Conservation (phyloP, 352 stramenopile species). For the Pythium aquatile region DNA sequence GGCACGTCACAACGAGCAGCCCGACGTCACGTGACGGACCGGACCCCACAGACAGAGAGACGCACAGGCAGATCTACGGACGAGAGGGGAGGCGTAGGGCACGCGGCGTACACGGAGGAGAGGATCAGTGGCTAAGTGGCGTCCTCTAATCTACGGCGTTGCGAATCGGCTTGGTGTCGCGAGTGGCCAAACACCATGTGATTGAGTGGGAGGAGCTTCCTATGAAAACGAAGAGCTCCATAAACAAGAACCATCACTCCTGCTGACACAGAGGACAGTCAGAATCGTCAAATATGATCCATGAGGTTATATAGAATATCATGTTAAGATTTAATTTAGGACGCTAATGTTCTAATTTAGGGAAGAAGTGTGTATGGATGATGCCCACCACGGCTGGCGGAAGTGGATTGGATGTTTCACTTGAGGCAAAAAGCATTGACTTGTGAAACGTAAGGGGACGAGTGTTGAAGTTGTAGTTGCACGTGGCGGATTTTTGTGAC, state of each 20-base stretch:
- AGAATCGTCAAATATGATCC: background rate
- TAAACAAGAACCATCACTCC: conserved; percentile 26
- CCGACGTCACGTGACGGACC: background rate
- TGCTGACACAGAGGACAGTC: background rate
- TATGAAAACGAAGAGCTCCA: conserved; percentile 4
- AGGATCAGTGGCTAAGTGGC: background rate
- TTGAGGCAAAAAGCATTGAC: background rate
- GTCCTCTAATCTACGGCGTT: conserved; percentile 1
- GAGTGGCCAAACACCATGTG: conserved; percentile 25
- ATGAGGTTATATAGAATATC: background rate
- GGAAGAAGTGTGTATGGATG: background rate
- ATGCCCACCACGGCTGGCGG: background rate
- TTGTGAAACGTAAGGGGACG: background rate
- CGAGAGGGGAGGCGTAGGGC: background rate
- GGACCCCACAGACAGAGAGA: background rate
- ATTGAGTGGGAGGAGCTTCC: background rate
- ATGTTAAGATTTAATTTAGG: conserved; percentile 1
- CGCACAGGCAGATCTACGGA: background rate
- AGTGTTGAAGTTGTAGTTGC: conserved; percentile 26
- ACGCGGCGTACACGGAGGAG: background rate
- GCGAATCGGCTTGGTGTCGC: background rate
- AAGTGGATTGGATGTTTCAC: conserved; percentile 4
- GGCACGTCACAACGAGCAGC: background rate
- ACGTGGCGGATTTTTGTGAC: conserved; percentile 18
- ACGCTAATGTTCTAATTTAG: conserved; percentile 10